These are phyloP conservation scores for Venturia pyrina DNA, from an alignment of 2,329 filamentous ascomycete species.

Conservation along the genomic window DNA sequence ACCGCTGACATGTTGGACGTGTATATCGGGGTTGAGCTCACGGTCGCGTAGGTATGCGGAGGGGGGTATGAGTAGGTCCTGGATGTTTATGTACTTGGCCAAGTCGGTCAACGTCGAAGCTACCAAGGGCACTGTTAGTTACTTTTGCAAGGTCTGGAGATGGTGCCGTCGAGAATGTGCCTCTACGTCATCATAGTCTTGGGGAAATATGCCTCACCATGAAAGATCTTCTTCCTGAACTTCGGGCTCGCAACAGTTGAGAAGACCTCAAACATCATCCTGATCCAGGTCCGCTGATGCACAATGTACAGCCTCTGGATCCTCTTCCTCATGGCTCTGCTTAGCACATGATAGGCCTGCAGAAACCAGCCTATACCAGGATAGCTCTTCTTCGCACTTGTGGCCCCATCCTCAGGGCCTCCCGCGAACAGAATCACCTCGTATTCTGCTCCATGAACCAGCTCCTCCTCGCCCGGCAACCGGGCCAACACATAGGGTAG, in stretches of 20 bases:
- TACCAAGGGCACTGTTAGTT: slow-evolving; percentile 17
- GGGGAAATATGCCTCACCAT: slow-evolving; percentile 27
- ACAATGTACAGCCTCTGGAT: slow-evolving; percentile 48
- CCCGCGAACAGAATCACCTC: slow-evolving; percentile 49
- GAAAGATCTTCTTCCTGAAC: slow-evolving; percentile 47
- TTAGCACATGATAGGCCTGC: slow-evolving; percentile 46
- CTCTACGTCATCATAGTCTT: neutral
- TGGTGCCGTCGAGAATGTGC: neutral
- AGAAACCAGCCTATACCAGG: slow-evolving; percentile 48
- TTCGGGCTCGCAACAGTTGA: slow-evolving; percentile 48
- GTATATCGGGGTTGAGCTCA: slow-evolving; percentile 37
- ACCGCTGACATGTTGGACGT: slow-evolving; percentile 35
- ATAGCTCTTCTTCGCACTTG: slow-evolving; percentile 34
- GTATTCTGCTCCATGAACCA: slow-evolving; percentile 43
- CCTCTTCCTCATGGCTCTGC: slow-evolving; percentile 44
- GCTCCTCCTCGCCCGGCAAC: slow-evolving; percentile 45
- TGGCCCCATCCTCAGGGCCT: slow-evolving; percentile 36
- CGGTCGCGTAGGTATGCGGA: slow-evolving; percentile 45
- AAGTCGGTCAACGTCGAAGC: slow-evolving; percentile 41
- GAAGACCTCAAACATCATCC: slow-evolving; percentile 46
- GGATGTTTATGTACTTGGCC: slow-evolving; percentile 41
- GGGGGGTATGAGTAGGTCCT: slow-evolving; percentile 43
- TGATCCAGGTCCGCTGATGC: slow-evolving; percentile 47
- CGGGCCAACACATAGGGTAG: slow-evolving; percentile 46
- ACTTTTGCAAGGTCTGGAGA: neutral